Conservation (phyloP, 306 rosid species). For the Oxytropis ochrocephala region DNA sequence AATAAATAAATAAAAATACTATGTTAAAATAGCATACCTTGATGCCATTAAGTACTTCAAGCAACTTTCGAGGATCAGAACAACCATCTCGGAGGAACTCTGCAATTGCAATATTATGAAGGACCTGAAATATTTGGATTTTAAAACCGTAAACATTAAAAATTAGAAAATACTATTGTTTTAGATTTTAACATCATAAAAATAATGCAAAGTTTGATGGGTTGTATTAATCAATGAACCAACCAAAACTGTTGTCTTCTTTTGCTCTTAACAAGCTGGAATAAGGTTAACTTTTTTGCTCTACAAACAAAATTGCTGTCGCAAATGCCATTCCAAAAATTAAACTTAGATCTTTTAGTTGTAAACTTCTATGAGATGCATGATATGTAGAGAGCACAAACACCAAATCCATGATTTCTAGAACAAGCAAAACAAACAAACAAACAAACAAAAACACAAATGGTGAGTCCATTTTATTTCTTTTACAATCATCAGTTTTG, state of each 20-base stretch:
- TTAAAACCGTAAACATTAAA: neutral
- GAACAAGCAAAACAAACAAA: neutral
- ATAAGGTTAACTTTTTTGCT: constrained; percentile 1
- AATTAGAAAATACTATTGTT: neutral
- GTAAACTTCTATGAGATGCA: neutral
- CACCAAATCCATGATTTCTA: neutral
- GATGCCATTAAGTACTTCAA: constrained; percentile 64
- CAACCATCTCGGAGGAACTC: constrained; percentile 81
- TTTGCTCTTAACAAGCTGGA: neutral
- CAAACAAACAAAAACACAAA: neutral
- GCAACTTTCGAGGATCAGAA: constrained; percentile 78
- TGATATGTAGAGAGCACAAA: neutral
- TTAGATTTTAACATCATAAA: neutral
- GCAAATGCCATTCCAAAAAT: constrained; percentile 1
- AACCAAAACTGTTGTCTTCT: neutral
- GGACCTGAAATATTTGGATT: constrained; percentile 50
- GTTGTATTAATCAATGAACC: neutral
- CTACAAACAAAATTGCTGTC: neutral
- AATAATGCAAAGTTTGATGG: neutral
- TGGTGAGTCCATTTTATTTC: neutral
- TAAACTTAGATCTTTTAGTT: neutral
- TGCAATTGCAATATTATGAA: constrained; percentile 81
- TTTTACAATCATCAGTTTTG: neutral
- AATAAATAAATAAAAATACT: neutral
- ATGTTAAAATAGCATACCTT: constrained; percentile 53